A percentile compares a stretch with the other conserved stretches of the same genome.
phyloP scores from a whole-genome alignment of 1,284 basidiomycete species.

The Athelia sp. region DNA sequence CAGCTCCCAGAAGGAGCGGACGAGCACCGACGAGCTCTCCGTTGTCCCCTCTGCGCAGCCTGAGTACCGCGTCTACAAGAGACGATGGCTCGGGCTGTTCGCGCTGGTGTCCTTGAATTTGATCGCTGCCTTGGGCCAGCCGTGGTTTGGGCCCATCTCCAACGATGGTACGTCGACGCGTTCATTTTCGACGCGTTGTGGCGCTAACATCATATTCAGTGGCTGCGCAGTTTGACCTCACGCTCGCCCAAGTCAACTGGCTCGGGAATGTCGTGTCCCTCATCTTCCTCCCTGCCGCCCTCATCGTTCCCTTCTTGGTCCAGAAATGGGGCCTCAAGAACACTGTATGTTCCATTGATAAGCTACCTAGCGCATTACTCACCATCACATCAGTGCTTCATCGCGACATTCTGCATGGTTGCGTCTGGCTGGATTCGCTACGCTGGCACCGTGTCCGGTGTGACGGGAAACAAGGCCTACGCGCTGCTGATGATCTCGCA shows the following conservation, averaged over 20 bases:
- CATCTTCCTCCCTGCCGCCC: constrained; percentile 32
- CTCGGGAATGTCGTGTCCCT: constrained; percentile 36
- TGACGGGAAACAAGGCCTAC: constrained; percentile 29
- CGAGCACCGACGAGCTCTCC: too few relatives aligned
- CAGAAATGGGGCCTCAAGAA: constrained; percentile 29
- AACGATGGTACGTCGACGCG: constrained; percentile 25
- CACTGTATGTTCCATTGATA: not conserved
- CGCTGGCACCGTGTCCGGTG: constrained; percentile 29
- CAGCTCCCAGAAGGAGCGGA: too few relatives aligned
- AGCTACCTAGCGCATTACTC: not conserved
- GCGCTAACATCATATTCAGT: constrained; percentile 15
- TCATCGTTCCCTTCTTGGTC: constrained; percentile 29
- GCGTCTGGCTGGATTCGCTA: constrained; percentile 40
- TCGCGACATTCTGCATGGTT: constrained; percentile 28
- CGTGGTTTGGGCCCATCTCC: constrained; percentile 43
- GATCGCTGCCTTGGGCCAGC: not conserved
- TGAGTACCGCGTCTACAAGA: too few relatives aligned
- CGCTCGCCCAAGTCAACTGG: constrained; percentile 39
- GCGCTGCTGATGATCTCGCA: constrained; percentile 36
- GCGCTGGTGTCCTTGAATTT: too few relatives aligned
- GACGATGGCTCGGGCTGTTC: too few relatives aligned
- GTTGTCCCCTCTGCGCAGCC: too few relatives aligned
- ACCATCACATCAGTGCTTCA: constrained; percentile 22
- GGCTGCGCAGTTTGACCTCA: constrained; percentile 30
- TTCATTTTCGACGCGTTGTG: not conserved